phyloP scores from a whole-genome alignment of 345 rosid species.

The Lepidium aucheri region DNA sequence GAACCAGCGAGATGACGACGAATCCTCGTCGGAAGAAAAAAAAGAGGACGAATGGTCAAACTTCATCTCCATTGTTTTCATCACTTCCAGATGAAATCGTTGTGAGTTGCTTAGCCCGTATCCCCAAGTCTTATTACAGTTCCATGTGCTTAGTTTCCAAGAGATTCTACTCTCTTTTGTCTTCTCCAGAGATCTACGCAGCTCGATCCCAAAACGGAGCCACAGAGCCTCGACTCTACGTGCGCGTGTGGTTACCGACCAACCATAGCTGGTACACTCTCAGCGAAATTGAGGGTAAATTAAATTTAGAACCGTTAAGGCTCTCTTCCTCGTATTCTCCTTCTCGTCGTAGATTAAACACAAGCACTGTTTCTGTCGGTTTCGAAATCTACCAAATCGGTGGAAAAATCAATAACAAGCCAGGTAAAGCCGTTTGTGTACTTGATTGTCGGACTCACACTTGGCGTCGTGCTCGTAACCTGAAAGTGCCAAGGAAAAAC shows the following conservation, averaged over 20 bases:
- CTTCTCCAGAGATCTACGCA: constrained; percentile 40
- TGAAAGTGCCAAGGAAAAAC: constrained; percentile 46
- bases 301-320: not conserved
- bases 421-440: constrained; percentile 37
- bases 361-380: constrained; percentile 32
- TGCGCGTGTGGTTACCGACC: constrained; percentile 20
- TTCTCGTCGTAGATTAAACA: not conserved
- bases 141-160: constrained; percentile 47
- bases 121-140: constrained; percentile 43
- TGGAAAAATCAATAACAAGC: constrained; percentile 20
- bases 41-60: too few relatives aligned
- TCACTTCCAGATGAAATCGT: constrained; percentile 44
- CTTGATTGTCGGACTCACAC: constrained; percentile 57
- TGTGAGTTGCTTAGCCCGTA: constrained; percentile 42
- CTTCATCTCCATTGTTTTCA: not conserved
- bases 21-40: too few relatives aligned
- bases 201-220: not conserved
- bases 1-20: too few relatives aligned
- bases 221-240: constrained; percentile 25
- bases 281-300: not conserved
- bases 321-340: not conserved
- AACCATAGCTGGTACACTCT: not conserved
- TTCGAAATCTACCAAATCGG: constrained; percentile 47
- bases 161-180: constrained; percentile 37
- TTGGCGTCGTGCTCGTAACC: constrained; percentile 42